Evolutionary conservation across 1,284 basidiomycete species (phyloP).

Genomic region (Cryptococcus maquisensis): DNA sequence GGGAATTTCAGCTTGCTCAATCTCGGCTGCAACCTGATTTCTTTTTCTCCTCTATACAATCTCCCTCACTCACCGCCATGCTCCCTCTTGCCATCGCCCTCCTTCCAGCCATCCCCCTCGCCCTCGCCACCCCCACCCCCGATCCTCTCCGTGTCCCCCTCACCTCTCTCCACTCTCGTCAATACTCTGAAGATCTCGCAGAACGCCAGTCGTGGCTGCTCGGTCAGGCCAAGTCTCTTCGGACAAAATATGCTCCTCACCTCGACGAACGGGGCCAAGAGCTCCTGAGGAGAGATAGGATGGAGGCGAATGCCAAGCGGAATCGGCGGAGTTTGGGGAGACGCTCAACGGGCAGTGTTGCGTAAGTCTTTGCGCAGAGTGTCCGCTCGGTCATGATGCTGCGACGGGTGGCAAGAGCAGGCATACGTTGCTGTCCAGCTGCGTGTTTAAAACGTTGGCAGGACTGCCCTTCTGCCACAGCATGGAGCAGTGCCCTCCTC

Average conservation of each 20-base stretch:
- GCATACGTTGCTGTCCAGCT: neutral
- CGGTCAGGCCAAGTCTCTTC: slow-evolving; percentile 25
- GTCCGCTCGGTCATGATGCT: neutral
- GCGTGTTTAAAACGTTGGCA: neutral
- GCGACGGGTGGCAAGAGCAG: neutral
- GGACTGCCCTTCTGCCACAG: neutral
- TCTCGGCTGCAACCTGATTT: neutral
- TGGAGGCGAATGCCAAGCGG: slow-evolving; percentile 13
- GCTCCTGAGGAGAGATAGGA: slow-evolving; percentile 18
- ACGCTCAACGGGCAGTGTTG: slow-evolving; percentile 12
- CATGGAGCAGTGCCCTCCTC: too few relatives aligned
- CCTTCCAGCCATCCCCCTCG: slow-evolving; percentile 1
- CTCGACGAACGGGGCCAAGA: slow-evolving; percentile 25
- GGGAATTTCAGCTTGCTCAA: too few relatives aligned
- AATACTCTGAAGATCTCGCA: slow-evolving; percentile 27
- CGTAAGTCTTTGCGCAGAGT: slow-evolving; percentile 8
- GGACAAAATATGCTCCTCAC: slow-evolving; percentile 32
- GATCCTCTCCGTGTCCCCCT: slow-evolving; percentile 15
- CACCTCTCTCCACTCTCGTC: slow-evolving; percentile 15
- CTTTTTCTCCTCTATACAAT: neutral
- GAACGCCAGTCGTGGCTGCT: slow-evolving; percentile 32
- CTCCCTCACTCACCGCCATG: neutral
- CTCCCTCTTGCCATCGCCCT: slow-evolving; percentile 5
- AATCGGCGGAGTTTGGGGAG: slow-evolving; percentile 9
- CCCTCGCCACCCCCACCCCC: neutral